Base-by-base conservation (phyloP, 2,329 filamentous ascomycete genomes). In the Penicillium occitanis region DNA sequence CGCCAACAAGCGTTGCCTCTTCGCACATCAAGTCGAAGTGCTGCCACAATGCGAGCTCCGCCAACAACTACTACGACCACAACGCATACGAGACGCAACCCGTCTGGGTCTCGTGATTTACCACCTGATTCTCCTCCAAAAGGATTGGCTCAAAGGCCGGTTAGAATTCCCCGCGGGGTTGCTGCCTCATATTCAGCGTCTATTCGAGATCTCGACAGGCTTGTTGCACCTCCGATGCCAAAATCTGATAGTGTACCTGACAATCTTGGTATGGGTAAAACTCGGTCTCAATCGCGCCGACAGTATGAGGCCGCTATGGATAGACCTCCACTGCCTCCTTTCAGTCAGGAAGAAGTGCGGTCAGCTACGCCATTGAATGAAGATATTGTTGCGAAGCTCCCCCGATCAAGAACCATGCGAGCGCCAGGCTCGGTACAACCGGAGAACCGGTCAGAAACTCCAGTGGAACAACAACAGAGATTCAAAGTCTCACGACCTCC, bases 1-100 rank as follows among this genome's bases (percentile, higher is more conserved):
- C 77, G 81, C 60, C 81, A 82, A 68, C 80, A 82, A 68, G 79
- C 79, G 42, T 66, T 78, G 8, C 74, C 75, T n/a, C 72, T 74
- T 5, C 71, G 74, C 64, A 68, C 70, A 5, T 71, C 77, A 22
- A 68, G 73, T 33, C 71, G 74, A 53, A 76, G 71, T 40, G 67
- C 72, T 8, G 67, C 73, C 5, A 71, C 71, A 10, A 66, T 75
- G 5, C 67, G 69, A 14, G 69, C 70, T 2, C 64, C 70, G n/a
- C 67, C 69, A 22, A 58, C 69, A 3, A 67, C 69, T 17, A 59
- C 68, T 3, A 63, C 69, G 5, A 44, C 19, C 6, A 35, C 62
- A 28, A 64, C 35, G 28, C 65, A 63, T 44, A 53, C 51, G 5
- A 59, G 42, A 46, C 60, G 60, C 50, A 63, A 67, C 37, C 48